phyloP scores from a whole-genome alignment of 2,329 filamentous ascomycete genomes.

The Cercospora nicotianae region DNA sequence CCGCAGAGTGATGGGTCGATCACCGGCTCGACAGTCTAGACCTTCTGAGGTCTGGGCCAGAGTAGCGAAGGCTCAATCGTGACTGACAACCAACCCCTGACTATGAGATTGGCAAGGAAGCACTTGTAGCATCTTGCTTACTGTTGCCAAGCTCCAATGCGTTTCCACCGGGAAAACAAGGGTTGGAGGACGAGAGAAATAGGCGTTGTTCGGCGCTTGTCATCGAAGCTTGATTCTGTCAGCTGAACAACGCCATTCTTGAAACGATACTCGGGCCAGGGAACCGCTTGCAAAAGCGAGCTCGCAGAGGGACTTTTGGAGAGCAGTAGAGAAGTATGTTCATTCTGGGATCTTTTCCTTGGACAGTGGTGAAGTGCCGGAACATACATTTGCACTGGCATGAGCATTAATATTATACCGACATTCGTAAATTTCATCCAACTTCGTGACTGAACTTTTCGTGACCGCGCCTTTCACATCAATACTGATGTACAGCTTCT shows the following conservation, averaged over 20 bases:
- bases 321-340: background rate
- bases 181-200: background rate
- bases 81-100: background rate
- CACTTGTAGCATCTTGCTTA: background rate
- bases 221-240: background rate
- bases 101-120: background rate
- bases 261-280: background rate
- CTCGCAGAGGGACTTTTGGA: background rate
- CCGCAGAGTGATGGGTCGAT: background rate
- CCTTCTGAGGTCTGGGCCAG: background rate
- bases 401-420: background rate
- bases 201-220: background rate
- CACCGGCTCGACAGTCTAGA: background rate
- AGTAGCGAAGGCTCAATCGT: background rate
- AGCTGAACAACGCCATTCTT: background rate
- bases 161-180: background rate
- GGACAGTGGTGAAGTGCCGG: background rate
- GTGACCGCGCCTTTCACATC: background rate
- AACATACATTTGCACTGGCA: background rate
- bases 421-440: background rate
- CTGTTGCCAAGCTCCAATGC: background rate
- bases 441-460: background rate
- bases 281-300: background rate
- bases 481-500: background rate
- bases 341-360: background rate